phyloP scores from a whole-genome alignment of 495 filamentous ascomycete species.

The Daldinia vernicosa region DNA sequence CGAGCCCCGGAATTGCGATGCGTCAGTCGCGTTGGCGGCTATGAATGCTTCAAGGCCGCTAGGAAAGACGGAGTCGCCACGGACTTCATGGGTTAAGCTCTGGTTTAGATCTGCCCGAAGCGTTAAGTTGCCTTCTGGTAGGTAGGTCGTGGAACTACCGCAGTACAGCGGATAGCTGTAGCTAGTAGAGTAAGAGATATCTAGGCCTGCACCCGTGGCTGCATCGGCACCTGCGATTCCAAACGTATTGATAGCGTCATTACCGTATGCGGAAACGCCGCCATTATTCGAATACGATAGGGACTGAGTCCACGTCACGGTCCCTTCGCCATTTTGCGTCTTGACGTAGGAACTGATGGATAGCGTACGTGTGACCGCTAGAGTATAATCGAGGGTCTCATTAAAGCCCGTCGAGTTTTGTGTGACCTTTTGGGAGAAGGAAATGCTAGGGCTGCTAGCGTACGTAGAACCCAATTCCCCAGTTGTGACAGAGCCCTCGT shows the following conservation, averaged over 20 bases:
- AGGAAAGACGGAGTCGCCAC: conserved; percentile 68
- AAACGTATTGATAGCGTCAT: conserved; percentile 70
- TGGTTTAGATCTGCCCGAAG: conserved; percentile 68
- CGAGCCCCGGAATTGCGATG: conserved; percentile 49
- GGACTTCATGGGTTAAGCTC: conserved; percentile 62
- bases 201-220: conserved; percentile 52
- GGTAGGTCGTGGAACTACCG: conserved; percentile 61
- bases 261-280: conserved; percentile 64
- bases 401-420: conserved; percentile 64
- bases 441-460: conserved; percentile 47
- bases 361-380: conserved; percentile 66
- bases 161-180: conserved; percentile 74
- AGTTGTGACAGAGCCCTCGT: conserved; percentile 63
- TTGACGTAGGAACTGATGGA: conserved; percentile 62
- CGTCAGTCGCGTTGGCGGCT: conserved; percentile 15
- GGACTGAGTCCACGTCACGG: conserved; percentile 68
- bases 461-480: conserved; percentile 47
- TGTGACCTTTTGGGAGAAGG: conserved; percentile 53
- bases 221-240: conserved; percentile 65
- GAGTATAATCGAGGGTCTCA: conserved; percentile 68
- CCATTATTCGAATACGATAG: conserved; percentile 69
- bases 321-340: conserved; percentile 57
- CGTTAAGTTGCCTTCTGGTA: conserved; percentile 60
- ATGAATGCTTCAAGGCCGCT: conserved; percentile 63
- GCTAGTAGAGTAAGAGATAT: conserved; percentile 48